phyloP scores from a whole-genome alignment of 1,284 basidiomycete genomes.

The Puccinia polysora region DNA sequence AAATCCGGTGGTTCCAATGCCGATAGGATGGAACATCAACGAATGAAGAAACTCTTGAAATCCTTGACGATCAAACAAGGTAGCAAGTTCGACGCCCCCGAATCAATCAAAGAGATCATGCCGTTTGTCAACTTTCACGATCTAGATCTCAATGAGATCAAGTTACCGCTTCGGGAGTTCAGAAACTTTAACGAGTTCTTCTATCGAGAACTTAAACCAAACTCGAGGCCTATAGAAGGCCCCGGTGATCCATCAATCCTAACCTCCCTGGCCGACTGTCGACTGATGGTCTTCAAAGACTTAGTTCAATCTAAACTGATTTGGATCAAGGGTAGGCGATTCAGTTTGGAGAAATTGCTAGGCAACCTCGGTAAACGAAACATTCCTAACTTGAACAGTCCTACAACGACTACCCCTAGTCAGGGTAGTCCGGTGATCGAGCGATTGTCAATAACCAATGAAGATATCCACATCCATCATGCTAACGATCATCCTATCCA shows the following conservation, averaged over 20 bases:
- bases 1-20: constrained; percentile 64
- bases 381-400: constrained; percentile 51
- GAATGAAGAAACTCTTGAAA: constrained; percentile 66
- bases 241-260: constrained; percentile 70
- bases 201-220: constrained; percentile 80
- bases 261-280: constrained; percentile 85
- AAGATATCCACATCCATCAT: constrained; percentile 50
- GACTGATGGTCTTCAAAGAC: constrained; percentile 85
- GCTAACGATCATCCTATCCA: too few species aligned
- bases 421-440: constrained; percentile 46
- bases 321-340: constrained; percentile 97
- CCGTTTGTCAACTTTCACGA: constrained; percentile 86
- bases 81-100: constrained; percentile 79
- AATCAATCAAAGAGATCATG: constrained; percentile 76
- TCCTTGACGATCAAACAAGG: constrained; percentile 92
- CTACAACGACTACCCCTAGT: constrained; percentile 56
- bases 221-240: constrained; percentile 70
- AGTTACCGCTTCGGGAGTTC: constrained; percentile 75
- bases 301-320: constrained; percentile 76
- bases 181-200: constrained; percentile 70
- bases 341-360: constrained; percentile 71
- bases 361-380: constrained; percentile 72
- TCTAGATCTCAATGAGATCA: constrained; percentile 74
- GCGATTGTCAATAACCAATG: constrained; percentile 43
- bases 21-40: constrained; percentile 71